phyloP scores from a whole-genome alignment of 305 asterid genomes.

The Solanum hybrid region DNA sequence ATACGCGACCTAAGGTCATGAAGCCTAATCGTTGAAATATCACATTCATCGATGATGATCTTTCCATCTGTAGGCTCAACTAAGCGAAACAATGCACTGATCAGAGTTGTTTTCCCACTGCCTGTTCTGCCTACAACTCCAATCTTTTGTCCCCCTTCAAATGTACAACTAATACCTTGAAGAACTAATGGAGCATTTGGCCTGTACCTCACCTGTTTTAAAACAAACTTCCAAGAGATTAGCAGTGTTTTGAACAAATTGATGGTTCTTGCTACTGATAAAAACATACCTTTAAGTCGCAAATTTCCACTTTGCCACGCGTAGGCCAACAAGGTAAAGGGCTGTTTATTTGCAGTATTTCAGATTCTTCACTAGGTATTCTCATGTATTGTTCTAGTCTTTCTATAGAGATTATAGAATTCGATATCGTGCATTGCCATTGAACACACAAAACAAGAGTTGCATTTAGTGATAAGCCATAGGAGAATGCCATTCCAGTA shows the following conservation, averaged over 20 bases:
- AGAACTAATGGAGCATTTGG: conserved; percentile 7
- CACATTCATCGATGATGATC: too few species aligned
- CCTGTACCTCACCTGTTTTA: conserved; percentile 7
- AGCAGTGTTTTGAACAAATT: background rate
- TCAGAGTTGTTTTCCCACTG: too few species aligned
- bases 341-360: background rate
- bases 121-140: background rate
- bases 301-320: conserved; percentile 4
- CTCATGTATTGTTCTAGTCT: background rate
- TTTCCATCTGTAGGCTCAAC: too few species aligned
- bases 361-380: background rate
- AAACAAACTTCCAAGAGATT: background rate
- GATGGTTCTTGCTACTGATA: background rate
- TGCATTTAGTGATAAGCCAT: conserved; percentile 1
- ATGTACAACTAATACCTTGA: conserved; percentile 4
- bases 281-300: conserved; percentile 8
- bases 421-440: background rate
- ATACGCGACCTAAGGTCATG: too few species aligned
- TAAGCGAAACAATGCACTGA: too few species aligned
- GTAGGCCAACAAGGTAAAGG: conserved; percentile 4
- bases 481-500: conserved; percentile 1
- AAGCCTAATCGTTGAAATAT: too few species aligned
- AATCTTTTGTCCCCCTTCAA: conserved; percentile 12
- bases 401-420: background rate
- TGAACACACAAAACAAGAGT: background rate